Evolutionary conservation across 2,329 filamentous ascomycete genomes (phyloP).

Genomic region (Arthrobotrys conoides): DNA sequence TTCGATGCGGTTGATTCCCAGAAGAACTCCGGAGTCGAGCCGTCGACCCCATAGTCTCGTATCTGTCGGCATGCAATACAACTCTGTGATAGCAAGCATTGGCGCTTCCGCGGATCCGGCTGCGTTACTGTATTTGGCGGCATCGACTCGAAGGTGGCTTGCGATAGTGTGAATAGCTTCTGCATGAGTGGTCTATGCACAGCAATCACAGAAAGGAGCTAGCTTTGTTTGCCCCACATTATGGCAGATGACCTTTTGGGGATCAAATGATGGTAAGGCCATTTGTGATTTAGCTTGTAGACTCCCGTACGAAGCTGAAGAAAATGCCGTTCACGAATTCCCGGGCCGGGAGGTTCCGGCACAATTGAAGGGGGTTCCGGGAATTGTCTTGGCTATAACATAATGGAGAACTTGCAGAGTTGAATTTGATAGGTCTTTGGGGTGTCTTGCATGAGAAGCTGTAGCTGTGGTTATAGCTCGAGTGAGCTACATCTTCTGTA

Average conservation of each 20-base stretch:
- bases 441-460: slow-evolving; percentile 9
- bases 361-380: not conserved
- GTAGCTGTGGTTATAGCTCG: slow-evolving; percentile 21
- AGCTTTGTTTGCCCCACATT: slow-evolving; percentile 51
- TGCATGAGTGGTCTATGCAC: slow-evolving; percentile 52
- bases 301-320: slow-evolving; percentile 23
- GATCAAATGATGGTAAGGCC: slow-evolving; percentile 30
- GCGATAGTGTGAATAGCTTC: slow-evolving; percentile 37
- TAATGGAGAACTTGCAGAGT: slow-evolving; percentile 6
- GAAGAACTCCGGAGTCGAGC: slow-evolving; percentile 21
- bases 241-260: slow-evolving; percentile 53
- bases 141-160: slow-evolving; percentile 40
- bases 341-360: slow-evolving; percentile 22
- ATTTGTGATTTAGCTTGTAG: slow-evolving; percentile 18
- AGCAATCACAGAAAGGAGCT: slow-evolving; percentile 48
- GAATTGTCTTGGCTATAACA: slow-evolving; percentile 18
- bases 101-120: slow-evolving; percentile 58
- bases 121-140: slow-evolving; percentile 49
- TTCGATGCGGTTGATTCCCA: slow-evolving; percentile 17
- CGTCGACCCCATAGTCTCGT: slow-evolving; percentile 14
- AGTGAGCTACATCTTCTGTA: slow-evolving; percentile 7
- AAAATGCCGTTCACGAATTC: slow-evolving; percentile 14
- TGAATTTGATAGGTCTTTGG: slow-evolving; percentile 14
- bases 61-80: slow-evolving; percentile 37
- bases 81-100: slow-evolving; percentile 37